Evolutionary conservation across 2,329 filamentous ascomycete genomes (phyloP).

Genomic region (Colletotrichum chrysophilum): DNA sequence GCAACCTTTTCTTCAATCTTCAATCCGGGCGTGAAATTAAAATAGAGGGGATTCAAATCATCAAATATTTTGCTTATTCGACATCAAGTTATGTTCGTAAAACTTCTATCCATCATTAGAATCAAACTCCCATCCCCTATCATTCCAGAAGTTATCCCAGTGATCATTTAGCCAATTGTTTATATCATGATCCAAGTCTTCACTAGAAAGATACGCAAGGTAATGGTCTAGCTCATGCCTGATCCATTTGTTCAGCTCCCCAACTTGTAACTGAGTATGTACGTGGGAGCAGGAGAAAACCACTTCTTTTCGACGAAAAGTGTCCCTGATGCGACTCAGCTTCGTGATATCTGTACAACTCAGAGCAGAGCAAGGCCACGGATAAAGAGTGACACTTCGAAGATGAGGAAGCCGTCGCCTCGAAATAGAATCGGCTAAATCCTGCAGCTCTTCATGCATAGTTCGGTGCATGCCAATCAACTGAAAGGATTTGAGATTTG

Average conservation of each 20-base stretch:
- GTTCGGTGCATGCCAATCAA: background rate
- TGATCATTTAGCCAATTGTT: background rate
- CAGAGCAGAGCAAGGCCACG: background rate
- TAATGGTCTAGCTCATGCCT: too few species aligned
- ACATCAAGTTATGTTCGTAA: too few species aligned
- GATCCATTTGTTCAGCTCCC: background rate
- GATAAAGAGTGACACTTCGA: background rate
- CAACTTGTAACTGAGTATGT: background rate
- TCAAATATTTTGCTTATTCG: too few species aligned
- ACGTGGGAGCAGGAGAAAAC: background rate
- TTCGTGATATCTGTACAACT: background rate
- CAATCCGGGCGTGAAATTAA: too few species aligned
- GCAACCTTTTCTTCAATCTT: too few species aligned
- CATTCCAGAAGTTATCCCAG: background rate
- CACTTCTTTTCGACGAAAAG: background rate
- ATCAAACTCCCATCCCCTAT: background rate
- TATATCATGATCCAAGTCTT: too few species aligned
- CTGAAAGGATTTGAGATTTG: background rate
- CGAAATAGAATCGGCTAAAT: fast-evolving
- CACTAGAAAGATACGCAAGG: too few species aligned
- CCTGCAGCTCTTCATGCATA: background rate
- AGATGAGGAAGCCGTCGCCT: background rate
- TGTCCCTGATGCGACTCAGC: background rate
- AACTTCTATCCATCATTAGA: background rate
- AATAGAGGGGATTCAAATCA: too few species aligned